These are phyloP conservation scores for Leishmania martiniquensis DNA, from an alignment of 208 protist genomes.

Conservation along the genomic window DNA sequence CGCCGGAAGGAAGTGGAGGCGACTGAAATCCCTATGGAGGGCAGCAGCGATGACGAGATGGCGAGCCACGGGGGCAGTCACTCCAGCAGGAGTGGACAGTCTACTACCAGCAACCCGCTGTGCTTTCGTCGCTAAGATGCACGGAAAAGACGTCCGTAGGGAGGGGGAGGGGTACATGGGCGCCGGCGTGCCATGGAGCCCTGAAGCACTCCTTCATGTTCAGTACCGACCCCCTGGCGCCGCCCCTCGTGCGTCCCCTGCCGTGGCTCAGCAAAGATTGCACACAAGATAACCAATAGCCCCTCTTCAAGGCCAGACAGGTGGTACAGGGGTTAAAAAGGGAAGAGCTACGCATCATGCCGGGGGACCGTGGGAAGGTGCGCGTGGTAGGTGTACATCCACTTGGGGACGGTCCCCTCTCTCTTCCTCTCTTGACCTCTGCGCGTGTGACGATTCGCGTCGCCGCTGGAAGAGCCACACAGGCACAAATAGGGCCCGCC, in stretches of 20 bases:
- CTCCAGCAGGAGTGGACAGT: neutral
- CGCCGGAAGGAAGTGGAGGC: slow-evolving; percentile 42
- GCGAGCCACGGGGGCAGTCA: neutral
- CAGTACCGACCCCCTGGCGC: too few species aligned
- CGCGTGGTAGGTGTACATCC: neutral
- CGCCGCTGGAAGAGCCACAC: too few species aligned
- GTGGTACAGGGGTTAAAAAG: too few species aligned
- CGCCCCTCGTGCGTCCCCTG: neutral
- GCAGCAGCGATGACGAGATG: slow-evolving; percentile 10
- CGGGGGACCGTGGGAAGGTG: neutral
- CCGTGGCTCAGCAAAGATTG: neutral
- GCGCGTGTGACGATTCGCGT: too few species aligned
- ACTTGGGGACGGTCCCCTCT: too few species aligned
- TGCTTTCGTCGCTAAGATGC: neutral
- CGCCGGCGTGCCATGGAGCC: neutral
- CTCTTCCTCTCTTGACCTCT: too few species aligned
- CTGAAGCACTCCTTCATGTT: neutral
- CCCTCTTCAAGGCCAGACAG: too few species aligned
- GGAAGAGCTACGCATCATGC: too few species aligned
- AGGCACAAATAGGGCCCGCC: too few species aligned
- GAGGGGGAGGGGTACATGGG: neutral
- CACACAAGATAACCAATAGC: too few species aligned
- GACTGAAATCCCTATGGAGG: neutral
- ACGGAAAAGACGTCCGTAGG: neutral
- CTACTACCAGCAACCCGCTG: slow-evolving; percentile 9